Evolutionary conservation across 2,329 filamentous ascomycete species (phyloP), one percentile per base, ranked within the genome.

Genomic region (Phyllosticta capitalensis): DNA sequence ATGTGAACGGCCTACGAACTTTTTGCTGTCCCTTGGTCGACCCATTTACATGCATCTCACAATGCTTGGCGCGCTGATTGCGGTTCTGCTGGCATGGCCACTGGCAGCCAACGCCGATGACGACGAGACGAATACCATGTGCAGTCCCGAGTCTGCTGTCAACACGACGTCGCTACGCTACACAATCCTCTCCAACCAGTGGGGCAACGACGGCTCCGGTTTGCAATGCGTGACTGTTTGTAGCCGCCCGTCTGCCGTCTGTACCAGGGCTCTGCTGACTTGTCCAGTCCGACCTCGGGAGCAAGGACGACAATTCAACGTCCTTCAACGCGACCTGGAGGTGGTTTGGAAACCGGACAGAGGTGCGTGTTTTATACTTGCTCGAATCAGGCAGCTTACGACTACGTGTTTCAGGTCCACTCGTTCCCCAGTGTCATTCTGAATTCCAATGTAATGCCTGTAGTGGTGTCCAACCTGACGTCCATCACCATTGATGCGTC

Each of bases 241-340:
- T 55, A 17, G 9, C 12, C 50, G 19, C 19, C 38, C 52, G 17
- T 10, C 19, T 9, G 20, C 6, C 14, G 10, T 50, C 10, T 17
- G 21, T 52, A 14, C 5, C 10, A 19, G 24, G 14, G 3, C 24
- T 53, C 22, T n/a, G 52, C 22, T 26, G 52, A 28, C 52, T 9
- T 24, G 19, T 20, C 2, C 26, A 57, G 48, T 50, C 48, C 21
- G 45, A 52, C 22, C 60, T 48, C 12, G 53, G 28, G 20, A 28
- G 59, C 52, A 56, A 52, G 21, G 48, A 54, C 21, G 58, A 61
- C 17, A 50, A 26, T 24, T 54, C 52, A 4, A 58, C 60, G 14
- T 26, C 45, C 5, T 61, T 61, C 38, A 54, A 59, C 33, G 58
- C 61, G 6, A 60, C 58, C 30, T 62, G 61, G 61, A 52, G 54